Conservation (phyloP, 495 filamentous ascomycete genomes). For the Hypomontagnella monticulosa region DNA sequence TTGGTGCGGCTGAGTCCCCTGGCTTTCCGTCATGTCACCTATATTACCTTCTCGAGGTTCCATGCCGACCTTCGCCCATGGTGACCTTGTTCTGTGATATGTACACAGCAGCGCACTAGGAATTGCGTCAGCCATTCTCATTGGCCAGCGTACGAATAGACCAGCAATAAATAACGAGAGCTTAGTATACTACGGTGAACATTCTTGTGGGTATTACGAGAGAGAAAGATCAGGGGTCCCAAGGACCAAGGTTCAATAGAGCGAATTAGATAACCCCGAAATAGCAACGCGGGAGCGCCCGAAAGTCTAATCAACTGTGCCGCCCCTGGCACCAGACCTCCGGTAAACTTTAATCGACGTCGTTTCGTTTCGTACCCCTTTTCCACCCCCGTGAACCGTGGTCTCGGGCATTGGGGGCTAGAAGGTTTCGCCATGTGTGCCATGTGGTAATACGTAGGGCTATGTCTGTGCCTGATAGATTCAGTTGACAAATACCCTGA, state of each 20-base stretch:
- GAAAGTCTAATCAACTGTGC: conserved; percentile 29
- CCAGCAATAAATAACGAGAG: not conserved
- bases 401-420: conserved; percentile 17
- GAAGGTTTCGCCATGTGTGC: conserved; percentile 24
- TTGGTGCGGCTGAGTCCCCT: conserved; percentile 36
- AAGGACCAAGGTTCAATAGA: not conserved
- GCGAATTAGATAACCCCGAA: conserved; percentile 1
- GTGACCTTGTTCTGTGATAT: not conserved
- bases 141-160: conserved; percentile 34
- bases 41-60: not conserved
- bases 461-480: not conserved
- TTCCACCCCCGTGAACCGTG: conserved; percentile 6
- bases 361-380: conserved; percentile 8
- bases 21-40: not conserved
- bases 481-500: not conserved
- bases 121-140: conserved; percentile 10
- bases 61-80: not conserved
- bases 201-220: not conserved
- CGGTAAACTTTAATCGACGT: conserved; percentile 23
- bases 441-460: conserved; percentile 24
- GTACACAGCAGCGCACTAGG: conserved; percentile 7
- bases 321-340: conserved; percentile 24
- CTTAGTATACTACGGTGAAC: not conserved
- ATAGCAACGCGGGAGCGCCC: conserved; percentile 40
- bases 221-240: not conserved